A percentile compares a stretch with the other conserved stretches of the same genome.
Evolutionary conservation across 345 rosid species (phyloP).

Genomic region (Ailanthus altissimus): DNA sequence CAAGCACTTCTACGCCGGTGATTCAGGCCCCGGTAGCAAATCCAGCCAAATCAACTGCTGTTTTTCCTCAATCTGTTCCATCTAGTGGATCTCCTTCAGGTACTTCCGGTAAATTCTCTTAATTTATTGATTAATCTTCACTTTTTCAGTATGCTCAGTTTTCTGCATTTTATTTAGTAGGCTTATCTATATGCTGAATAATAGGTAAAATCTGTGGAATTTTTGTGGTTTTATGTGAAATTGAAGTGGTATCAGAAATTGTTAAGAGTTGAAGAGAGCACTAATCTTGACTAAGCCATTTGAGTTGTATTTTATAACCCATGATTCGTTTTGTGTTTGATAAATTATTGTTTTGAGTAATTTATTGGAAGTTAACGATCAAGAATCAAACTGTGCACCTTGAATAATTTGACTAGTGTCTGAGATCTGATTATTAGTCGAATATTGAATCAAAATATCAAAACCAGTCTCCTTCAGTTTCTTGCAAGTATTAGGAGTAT

Average conservation of each 20-base stretch:
- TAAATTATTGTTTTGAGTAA: neutral
- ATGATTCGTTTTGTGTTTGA: neutral
- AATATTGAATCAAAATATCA: neutral
- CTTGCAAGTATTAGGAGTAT: neutral
- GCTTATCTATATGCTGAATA: no score
- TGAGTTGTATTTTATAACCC: neutral
- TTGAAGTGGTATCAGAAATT: neutral
- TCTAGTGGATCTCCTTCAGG: conserved; percentile 40
- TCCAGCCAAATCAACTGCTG: conserved; percentile 19
- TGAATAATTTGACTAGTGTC: neutral
- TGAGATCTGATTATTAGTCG: neutral
- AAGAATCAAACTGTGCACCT: neutral
- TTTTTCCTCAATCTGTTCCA: conserved; percentile 31
- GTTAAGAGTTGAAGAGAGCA: neutral
- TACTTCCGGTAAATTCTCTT: neutral
- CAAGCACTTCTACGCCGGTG: conserved; percentile 35
- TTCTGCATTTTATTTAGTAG: neutral
- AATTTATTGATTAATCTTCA: neutral
- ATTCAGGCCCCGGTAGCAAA: conserved; percentile 27
- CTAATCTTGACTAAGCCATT: neutral
- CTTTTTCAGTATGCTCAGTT: neutral
- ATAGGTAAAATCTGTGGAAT: neutral
- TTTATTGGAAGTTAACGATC: neutral
- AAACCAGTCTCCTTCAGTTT: neutral
- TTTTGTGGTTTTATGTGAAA: neutral